Percentiles rank a stretch among this genome's conserved stretches.
Evolutionary conservation across 1,284 basidiomycete genomes (phyloP).

Genomic region (Crepidotus sp.): DNA sequence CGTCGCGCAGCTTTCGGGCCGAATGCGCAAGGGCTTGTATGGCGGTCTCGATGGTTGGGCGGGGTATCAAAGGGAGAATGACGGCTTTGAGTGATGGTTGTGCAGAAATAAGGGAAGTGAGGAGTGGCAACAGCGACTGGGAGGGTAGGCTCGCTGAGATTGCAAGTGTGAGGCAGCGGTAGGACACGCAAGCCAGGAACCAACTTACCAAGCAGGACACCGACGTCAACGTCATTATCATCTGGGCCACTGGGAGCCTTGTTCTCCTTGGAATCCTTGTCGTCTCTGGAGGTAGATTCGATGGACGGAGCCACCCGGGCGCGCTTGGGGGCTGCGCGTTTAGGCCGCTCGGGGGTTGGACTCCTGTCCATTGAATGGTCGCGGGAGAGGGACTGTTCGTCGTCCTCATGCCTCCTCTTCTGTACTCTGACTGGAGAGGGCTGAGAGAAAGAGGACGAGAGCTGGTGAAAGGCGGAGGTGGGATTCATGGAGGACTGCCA

Average conservation of each 20-base stretch:
- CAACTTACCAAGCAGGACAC: slow-evolving; percentile 63
- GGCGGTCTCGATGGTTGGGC: slow-evolving; percentile 67
- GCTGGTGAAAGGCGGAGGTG: slow-evolving; percentile 40
- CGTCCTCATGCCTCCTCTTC: slow-evolving; percentile 25
- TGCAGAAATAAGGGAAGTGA: slow-evolving; percentile 53
- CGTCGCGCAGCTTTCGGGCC: slow-evolving; percentile 64
- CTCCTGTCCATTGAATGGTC: slow-evolving; percentile 75
- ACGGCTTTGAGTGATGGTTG: slow-evolving; percentile 62
- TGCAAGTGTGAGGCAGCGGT: slow-evolving; percentile 8
- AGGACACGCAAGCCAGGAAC: slow-evolving; percentile 11
- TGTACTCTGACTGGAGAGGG: slow-evolving; percentile 21
- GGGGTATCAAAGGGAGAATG: slow-evolving; percentile 66
- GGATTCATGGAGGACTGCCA: slow-evolving; percentile 33
- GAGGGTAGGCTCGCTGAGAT: slow-evolving; percentile 58
- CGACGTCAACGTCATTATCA: slow-evolving; percentile 64
- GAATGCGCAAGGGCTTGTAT: slow-evolving; percentile 57
- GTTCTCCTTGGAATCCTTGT: slow-evolving; percentile 35
- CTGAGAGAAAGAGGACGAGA: slow-evolving; percentile 35
- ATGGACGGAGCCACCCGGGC: slow-evolving; percentile 38
- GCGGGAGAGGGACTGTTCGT: slow-evolving; percentile 27
- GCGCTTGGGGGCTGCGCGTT: slow-evolving; percentile 58
- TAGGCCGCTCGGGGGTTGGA: slow-evolving; percentile 68
- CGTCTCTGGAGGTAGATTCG: slow-evolving; percentile 30
- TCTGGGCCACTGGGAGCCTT: slow-evolving; percentile 31
- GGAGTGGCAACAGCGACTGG: slow-evolving; percentile 61